Percentiles rank a stretch among this genome's conserved stretches.
These are phyloP conservation scores for Athelia sp. DNA, from an alignment of 1,284 basidiomycete genomes.

Conservation along the genomic window DNA sequence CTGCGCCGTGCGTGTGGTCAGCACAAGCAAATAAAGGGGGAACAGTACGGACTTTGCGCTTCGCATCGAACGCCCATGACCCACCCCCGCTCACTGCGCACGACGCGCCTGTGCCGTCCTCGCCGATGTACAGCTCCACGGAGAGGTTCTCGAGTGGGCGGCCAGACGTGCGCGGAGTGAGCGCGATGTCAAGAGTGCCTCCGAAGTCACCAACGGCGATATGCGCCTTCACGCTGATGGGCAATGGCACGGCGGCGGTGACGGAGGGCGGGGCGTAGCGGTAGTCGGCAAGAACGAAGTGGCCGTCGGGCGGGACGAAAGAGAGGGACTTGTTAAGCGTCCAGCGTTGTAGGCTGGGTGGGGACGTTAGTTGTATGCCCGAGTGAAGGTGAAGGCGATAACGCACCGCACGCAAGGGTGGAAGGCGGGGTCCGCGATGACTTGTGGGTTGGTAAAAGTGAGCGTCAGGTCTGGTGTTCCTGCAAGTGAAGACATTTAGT, in stretches of 20 bases:
- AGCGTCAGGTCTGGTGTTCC: constrained; percentile 88
- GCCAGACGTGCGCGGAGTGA: constrained; percentile 63
- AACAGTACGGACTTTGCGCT: constrained; percentile 43
- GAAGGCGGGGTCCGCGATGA: constrained; percentile 78
- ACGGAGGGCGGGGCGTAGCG: constrained; percentile 44
- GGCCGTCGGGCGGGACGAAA: constrained; percentile 93
- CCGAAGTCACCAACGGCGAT: neutral
- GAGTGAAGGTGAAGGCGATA: constrained; percentile 4
- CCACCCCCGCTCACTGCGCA: constrained; percentile 13
- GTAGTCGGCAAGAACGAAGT: constrained; percentile 85
- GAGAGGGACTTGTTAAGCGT: constrained; percentile 75
- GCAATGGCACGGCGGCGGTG: neutral
- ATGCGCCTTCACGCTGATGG: neutral
- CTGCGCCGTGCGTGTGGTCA: constrained; percentile 31
- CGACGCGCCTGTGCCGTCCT: constrained; percentile 33
- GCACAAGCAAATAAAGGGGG: constrained; percentile 1
- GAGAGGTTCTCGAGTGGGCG: constrained; percentile 67
- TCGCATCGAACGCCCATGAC: constrained; percentile 74
- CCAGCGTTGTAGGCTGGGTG: constrained; percentile 84
- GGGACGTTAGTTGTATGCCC: too few species aligned
- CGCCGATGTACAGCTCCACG: constrained; percentile 72
- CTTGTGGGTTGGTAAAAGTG: constrained; percentile 74
- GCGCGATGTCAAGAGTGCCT: constrained; percentile 61
- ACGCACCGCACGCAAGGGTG: constrained; percentile 87
- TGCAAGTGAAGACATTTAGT: constrained; percentile 22